Percentiles rank a stretch among this genome's conserved stretches.
Conservation (phyloP, 2,329 filamentous ascomycete species). For the Ceratocystis smalleyi region DNA sequence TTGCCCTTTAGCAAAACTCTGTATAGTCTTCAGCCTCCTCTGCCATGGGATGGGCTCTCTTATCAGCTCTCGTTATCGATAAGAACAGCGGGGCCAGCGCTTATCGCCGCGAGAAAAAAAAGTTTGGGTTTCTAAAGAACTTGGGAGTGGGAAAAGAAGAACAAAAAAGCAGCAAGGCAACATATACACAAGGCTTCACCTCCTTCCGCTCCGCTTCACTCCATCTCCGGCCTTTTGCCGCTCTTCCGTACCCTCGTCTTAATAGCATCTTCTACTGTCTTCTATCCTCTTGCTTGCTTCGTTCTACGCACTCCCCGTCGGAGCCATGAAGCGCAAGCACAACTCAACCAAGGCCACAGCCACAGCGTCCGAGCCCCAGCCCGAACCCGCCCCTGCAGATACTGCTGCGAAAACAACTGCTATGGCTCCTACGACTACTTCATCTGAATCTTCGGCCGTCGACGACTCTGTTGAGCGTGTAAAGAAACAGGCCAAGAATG, state of each 20-base stretch:
- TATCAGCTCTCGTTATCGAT: constrained; percentile 11
- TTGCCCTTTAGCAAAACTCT: background rate
- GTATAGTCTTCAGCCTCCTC: no score
- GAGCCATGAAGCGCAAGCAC: constrained; percentile 45
- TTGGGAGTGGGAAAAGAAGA: background rate
- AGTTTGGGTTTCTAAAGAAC: constrained; percentile 2
- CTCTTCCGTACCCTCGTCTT: constrained; percentile 16
- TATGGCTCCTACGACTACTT: constrained; percentile 17
- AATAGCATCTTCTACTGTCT: constrained; percentile 9
- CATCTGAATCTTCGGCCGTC: background rate
- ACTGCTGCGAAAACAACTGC: constrained; percentile 19
- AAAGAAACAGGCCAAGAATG: background rate
- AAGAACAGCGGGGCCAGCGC: constrained; percentile 17
- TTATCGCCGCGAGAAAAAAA: constrained; percentile 16
- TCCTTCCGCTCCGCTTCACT: background rate
- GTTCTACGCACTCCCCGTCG: background rate
- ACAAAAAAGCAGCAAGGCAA: background rate
- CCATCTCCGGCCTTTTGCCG: background rate
- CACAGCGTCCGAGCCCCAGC: background rate
- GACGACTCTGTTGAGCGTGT: background rate
- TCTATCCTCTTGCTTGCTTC: constrained; percentile 14
- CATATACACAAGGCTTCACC: background rate
- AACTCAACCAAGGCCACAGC: constrained; percentile 32
- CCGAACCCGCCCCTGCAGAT: constrained; percentile 11
- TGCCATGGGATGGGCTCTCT: no score